phyloP scores from a whole-genome alignment of 345 rosid genomes.

The Mangifera indica region DNA sequence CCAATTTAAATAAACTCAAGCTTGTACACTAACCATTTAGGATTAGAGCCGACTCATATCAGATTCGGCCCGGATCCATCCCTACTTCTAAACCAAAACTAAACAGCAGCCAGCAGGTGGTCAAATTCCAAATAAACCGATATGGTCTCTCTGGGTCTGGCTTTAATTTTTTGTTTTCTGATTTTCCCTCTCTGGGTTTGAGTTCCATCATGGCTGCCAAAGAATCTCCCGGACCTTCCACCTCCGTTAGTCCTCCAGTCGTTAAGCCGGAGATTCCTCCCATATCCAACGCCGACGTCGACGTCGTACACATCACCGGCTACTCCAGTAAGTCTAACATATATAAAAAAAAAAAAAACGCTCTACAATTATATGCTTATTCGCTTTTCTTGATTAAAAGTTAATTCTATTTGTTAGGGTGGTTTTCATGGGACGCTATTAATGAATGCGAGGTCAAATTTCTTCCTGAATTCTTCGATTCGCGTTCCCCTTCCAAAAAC shows the following conservation, averaged over 20 bases:
- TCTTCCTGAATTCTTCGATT: conserved; percentile 77
- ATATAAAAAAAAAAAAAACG: background rate
- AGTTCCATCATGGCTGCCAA: conserved; percentile 14
- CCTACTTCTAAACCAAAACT: no score
- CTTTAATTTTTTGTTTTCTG: background rate
- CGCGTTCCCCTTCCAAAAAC: conserved; percentile 59
- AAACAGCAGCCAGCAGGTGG: no score
- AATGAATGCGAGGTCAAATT: conserved; percentile 72
- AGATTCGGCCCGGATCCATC: no score
- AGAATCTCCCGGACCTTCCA: conserved; percentile 29
- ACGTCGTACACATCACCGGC: conserved; percentile 63
- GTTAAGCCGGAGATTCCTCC: conserved; percentile 28
- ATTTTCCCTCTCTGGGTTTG: background rate
- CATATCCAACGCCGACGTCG: conserved; percentile 36
- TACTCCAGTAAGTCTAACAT: conserved; percentile 65
- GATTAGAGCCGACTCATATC: no score
- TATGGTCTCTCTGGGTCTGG: no score
- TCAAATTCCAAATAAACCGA: no score
- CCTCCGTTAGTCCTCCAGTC: conserved; percentile 20
- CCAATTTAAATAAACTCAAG: no score
- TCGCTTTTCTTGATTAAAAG: background rate
- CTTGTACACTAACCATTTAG: no score
- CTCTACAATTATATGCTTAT: background rate
- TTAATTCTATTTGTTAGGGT: conserved; percentile 40
- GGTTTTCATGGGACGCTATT: conserved; percentile 70